Evolutionary conservation across 768 basidiomycete species (phyloP), one percentile per base, ranked within the genome.

Genomic region (Mycena vitilis): DNA sequence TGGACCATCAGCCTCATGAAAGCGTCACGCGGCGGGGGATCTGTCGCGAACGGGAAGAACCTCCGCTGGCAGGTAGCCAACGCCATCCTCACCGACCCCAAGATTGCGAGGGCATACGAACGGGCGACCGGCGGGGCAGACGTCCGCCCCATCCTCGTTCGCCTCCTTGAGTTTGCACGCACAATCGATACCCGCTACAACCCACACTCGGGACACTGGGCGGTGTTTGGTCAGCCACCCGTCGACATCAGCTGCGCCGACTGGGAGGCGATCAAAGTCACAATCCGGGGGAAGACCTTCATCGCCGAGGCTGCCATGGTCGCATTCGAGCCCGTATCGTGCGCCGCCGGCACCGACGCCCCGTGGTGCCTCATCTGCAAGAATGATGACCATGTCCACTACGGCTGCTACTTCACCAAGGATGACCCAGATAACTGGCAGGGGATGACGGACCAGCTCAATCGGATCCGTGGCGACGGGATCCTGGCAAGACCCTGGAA

Each of bases 351-450:
- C 36, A 2, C 18, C 6, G 13, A 61, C 2, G 48, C 48, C 7
- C 60, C 60, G 12, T 51, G 36, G 36, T 61, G 60, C 61, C 49
- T 42, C 1, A 20, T 20, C 0, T 62, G 61, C 61, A 62, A 53
- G n/a, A 53, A 62, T n/a, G 51, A 62, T n/a, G 38, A 62, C 61
- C 61, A 62, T 51, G 38, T 53, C 11, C 38, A 62, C 42, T 62
- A n/a, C 25, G 61, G 61, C 4, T 62, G 61, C 51, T 30, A 2
- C 20, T n/a, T 16, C 37, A 5, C 8, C 38, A 16, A 20, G 12
- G 61, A 62, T 25, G 38, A 53, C 51, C 38, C 37, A 12, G 61
- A 62, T 0, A 1, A 12, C 1, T 62, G 25, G 23, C 42, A 51
- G 61, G 52, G 61, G 2, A 25, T 34, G 11, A 20, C 13, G 11